Evolutionary conservation across 73 alveolate species (phyloP).

Genomic region (Diophrys appendiculata): DNA sequence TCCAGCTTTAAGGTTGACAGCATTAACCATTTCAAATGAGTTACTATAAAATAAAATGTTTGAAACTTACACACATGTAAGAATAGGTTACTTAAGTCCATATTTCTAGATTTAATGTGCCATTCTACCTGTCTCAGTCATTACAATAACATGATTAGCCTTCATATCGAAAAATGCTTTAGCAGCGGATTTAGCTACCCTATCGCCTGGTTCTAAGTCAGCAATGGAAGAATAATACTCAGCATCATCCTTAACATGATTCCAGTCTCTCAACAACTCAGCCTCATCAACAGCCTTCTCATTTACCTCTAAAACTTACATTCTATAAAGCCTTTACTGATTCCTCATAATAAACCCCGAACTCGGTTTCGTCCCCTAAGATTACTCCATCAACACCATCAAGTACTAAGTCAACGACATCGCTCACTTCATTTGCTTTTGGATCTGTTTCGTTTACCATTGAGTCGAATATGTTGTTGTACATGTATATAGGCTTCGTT

Average conservation of each 20-base stretch:
- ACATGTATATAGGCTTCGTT: conserved; percentile 18
- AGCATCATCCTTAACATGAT: neutral
- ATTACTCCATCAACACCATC: conserved; percentile 33
- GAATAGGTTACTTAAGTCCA: neutral
- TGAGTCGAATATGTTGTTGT: conserved; percentile 13
- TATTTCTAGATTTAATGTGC: neutral
- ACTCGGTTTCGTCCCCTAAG: conserved; percentile 18
- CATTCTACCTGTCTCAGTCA: neutral
- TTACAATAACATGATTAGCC: neutral
- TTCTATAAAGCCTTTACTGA: neutral
- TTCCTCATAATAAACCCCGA: conserved; percentile 7
- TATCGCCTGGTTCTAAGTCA: neutral
- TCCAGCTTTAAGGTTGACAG: neutral
- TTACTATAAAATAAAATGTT: no score
- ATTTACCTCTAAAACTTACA: no score
- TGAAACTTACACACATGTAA: neutral
- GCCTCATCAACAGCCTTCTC: neutral
- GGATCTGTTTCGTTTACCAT: conserved; percentile 10
- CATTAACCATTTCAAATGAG: neutral
- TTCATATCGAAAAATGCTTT: neutral
- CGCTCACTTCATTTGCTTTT: conserved; percentile 13
- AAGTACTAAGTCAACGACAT: conserved; percentile 13
- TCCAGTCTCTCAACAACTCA: neutral
- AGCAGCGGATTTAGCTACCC: neutral
- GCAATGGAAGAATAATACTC: neutral